Conservation (phyloP, 768 basidiomycete genomes). For the Lepiota venenata region DNA sequence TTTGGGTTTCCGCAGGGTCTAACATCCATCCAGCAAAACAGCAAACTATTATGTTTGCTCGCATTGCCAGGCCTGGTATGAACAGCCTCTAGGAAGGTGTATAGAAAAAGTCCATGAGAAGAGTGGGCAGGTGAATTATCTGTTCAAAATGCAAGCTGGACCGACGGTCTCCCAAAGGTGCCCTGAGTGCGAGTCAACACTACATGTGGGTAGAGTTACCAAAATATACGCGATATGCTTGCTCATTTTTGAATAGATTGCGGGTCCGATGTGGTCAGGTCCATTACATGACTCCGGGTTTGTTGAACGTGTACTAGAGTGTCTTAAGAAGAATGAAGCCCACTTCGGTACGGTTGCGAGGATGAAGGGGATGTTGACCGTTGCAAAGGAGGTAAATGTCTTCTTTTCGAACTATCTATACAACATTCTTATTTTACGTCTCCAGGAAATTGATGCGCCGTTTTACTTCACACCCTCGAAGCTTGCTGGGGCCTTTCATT, state of each 20-base stretch:
- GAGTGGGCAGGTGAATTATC: conserved; percentile 53
- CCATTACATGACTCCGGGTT: conserved; percentile 79
- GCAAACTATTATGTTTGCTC: conserved; percentile 83
- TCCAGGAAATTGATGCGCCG: conserved; percentile 68
- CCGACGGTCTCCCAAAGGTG: conserved; percentile 69
- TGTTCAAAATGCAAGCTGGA: conserved; percentile 71
- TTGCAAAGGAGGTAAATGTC: conserved; percentile 75
- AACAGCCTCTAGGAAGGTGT: conserved; percentile 82
- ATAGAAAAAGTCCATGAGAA: conserved; percentile 55
- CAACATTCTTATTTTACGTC: not conserved
- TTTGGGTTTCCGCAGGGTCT: conserved; percentile 2
- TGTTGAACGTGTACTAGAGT: conserved; percentile 67
- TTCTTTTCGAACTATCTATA: not conserved
- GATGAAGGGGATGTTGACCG: conserved; percentile 94
- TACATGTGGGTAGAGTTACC: conserved; percentile 58
- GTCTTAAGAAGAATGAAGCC: conserved; percentile 58
- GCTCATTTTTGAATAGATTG: conserved; percentile 46
- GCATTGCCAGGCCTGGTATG: conserved; percentile 77
- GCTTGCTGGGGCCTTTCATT: conserved; percentile 81
- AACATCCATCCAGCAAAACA: conserved; percentile 62
- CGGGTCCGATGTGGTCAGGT: conserved; percentile 97
- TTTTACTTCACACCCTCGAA: conserved; percentile 89
- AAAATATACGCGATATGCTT: not conserved
- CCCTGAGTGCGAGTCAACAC: conserved; percentile 71
- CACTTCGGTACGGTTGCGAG: conserved; percentile 76